Percentiles rank a stretch among this genome's conserved stretches.
Evolutionary conservation across 441 rosid species (phyloP).

Genomic region (Gossypium lobatum): DNA sequence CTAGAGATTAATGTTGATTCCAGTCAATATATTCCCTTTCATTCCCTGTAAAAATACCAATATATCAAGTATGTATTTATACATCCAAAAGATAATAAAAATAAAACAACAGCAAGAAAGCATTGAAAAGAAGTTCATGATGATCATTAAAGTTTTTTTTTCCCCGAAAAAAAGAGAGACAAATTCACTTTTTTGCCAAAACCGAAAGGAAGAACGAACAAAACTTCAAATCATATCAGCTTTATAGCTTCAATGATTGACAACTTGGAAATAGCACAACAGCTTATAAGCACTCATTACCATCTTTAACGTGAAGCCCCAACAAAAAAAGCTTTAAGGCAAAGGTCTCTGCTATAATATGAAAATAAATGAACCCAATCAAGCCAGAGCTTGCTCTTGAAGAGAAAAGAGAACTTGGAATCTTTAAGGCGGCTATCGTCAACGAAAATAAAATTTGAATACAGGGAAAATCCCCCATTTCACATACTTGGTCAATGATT

Average conservation of each 20-base stretch:
- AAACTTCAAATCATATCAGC: not conserved
- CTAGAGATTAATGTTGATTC: not conserved
- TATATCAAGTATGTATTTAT: not conserved
- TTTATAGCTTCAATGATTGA: not conserved
- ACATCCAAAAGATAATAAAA: not conserved
- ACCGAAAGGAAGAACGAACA: not conserved
- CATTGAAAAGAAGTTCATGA: not conserved
- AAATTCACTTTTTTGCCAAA: not conserved
- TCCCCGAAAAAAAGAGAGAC: not conserved
- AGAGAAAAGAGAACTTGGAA: not conserved
- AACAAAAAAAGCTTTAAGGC: not conserved
- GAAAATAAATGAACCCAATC: not conserved
- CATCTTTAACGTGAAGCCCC: not conserved
- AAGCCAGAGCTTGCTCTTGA: not conserved
- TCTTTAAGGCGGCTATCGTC: not conserved
- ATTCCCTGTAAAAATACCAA: not conserved
- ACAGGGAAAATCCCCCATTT: not conserved
- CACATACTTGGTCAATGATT: not conserved
- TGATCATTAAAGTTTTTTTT: not conserved
- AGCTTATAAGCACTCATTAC: not conserved
- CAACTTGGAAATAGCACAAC: not conserved
- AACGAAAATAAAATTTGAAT: not conserved
- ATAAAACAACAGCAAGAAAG: not conserved
- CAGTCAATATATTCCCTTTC: not conserved
- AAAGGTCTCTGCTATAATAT: not conserved